Conservation (phyloP, 345 rosid genomes). For the Adansonia digitata region DNA sequence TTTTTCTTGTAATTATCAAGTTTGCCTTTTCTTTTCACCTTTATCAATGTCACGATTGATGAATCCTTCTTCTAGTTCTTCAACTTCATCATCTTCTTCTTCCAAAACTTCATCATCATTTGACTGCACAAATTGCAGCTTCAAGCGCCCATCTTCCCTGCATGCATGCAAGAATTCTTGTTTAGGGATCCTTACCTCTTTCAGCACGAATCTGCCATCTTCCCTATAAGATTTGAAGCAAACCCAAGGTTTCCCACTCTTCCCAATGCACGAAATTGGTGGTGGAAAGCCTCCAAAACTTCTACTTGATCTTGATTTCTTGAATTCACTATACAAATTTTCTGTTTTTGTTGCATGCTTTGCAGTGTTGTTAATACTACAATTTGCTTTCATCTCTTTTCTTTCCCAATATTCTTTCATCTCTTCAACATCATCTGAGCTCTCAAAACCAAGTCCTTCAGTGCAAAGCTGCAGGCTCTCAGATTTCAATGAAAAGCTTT, state of each 20-base stretch:
- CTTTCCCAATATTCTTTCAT: slow-evolving; percentile 23
- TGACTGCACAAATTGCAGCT: slow-evolving; percentile 63
- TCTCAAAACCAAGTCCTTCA: slow-evolving; percentile 89
- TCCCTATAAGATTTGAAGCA: slow-evolving; percentile 68
- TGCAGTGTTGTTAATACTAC: background rate
- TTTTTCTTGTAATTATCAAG: no score
- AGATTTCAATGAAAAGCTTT: slow-evolving; percentile 32
- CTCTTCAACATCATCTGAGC: slow-evolving; percentile 65
- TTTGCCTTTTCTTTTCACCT: no score
- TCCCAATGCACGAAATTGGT: slow-evolving; percentile 64
- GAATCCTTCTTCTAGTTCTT: slow-evolving; percentile 16
- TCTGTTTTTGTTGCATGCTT: slow-evolving; percentile 3
- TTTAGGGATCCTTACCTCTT: slow-evolving; percentile 62
- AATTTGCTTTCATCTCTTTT: slow-evolving; percentile 14
- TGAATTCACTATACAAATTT: slow-evolving; percentile 23
- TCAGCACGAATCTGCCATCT: slow-evolving; percentile 77
- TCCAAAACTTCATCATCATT: slow-evolving; percentile 37
- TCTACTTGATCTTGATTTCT: slow-evolving; percentile 23
- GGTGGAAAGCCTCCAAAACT: slow-evolving; percentile 54
- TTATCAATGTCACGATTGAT: no score
- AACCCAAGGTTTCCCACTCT: slow-evolving; percentile 61
- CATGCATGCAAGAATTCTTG: slow-evolving; percentile 68
- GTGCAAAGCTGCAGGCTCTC: slow-evolving; percentile 82
- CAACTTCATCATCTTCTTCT: slow-evolving; percentile 33
- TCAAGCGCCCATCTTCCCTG: slow-evolving; percentile 76